These are phyloP conservation scores for Stevia rebaudiana DNA, from an alignment of 140 eudicot genomes.

Conservation along the genomic window DNA sequence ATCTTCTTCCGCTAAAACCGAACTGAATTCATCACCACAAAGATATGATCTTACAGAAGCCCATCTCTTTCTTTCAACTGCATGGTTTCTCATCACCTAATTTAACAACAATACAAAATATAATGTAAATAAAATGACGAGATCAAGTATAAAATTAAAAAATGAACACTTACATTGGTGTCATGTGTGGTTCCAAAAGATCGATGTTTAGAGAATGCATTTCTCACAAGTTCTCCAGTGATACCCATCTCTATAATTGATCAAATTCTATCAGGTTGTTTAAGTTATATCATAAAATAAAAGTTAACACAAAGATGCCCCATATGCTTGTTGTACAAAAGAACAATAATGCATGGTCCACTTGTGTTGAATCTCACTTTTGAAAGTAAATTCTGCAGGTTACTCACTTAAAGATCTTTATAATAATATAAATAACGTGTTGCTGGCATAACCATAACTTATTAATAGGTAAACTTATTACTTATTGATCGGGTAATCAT, in stretches of 20 bases:
- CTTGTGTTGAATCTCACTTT: conserved; percentile 12
- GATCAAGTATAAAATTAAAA: neutral
- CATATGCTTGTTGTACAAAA: conserved; percentile 28
- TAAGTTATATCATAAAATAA: conserved; percentile 22
- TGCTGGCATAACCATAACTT: neutral
- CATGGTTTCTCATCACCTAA: conserved; percentile 43
- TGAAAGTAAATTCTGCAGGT: neutral
- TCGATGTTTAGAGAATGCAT: conserved; percentile 65
- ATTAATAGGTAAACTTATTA: too few relatives aligned
- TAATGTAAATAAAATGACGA: neutral
- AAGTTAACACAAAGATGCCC: conserved; percentile 8
- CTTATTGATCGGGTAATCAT: too few relatives aligned
- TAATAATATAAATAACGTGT: neutral
- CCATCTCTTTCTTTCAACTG: conserved; percentile 55
- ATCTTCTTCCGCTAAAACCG: conserved; percentile 61
- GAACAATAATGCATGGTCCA: conserved; percentile 31
- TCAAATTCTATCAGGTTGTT: conserved; percentile 14
- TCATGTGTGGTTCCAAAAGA: conserved; percentile 37
- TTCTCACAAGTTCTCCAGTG: conserved; percentile 70
- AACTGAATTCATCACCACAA: conserved; percentile 71
- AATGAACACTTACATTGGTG: conserved; percentile 39
- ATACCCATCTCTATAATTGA: conserved; percentile 55
- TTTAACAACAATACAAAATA: neutral
- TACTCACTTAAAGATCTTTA: neutral
- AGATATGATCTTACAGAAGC: conserved; percentile 68